Evolutionary conservation across 1,284 basidiomycete genomes (phyloP), one percentile per base, ranked within the genome.

Genomic region (Sanghuangporus sanghuang): DNA sequence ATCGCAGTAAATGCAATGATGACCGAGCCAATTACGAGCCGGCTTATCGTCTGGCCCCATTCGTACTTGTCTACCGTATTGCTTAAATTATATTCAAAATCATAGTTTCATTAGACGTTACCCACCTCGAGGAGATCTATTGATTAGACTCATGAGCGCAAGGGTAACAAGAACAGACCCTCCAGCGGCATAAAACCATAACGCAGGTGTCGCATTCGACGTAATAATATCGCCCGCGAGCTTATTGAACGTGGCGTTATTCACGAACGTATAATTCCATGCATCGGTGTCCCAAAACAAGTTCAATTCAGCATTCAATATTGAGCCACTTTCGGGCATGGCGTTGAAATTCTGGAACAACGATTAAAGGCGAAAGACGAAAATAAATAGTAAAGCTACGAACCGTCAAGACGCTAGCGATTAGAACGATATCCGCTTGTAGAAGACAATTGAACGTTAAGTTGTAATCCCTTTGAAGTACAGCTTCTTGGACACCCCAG

Each of bases 11-110:
- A 44, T 16, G 48, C 39, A n/a, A 65, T 65, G n/a, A 62, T 39
- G 4, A 42, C 11, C n/a, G 36, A 57, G 7, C 64, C 64, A 11
- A 62, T 11, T 4, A 65, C n/a, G 9, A 65, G 16, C 48, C 64
- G 57, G 48, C 64, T 58, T 14, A 61, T 57, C n/a, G 60, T 65
- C 42, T 65, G 64, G 5, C 64, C 64, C 64, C 62, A 65, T 46
- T 65, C 64, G 27, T 65, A 65, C 32, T 58, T 61, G 32, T 65
- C 64, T 65, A 44, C 48, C 3, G 38, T 36, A 18, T 23, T 32
- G 18, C 16, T 16, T 40, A 21, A 21, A 27, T 50, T 11, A 9
- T 2, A 7, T 32, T 3, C 27, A 32, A 32, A 46, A 7, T 7
- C 21, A 46, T 46, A n/a, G 21, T n/a, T 42, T 42, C 12, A 42